These are phyloP conservation scores for Vanrija pseudolonga DNA, from an alignment of 1,284 basidiomycete species.

Conservation along the genomic window DNA sequence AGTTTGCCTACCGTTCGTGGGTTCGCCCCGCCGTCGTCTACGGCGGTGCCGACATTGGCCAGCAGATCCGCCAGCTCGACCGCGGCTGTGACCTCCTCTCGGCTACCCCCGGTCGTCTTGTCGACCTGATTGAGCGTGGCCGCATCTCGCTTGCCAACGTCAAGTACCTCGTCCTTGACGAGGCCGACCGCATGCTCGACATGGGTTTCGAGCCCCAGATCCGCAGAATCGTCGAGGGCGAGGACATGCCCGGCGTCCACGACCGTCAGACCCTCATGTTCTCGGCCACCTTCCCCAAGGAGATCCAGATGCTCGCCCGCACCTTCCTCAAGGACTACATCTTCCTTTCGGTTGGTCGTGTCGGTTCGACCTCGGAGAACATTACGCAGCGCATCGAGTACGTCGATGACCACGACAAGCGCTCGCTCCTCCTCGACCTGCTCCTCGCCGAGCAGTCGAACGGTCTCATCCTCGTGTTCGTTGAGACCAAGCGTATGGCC, in stretches of 20 bases:
- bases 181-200: constrained; percentile 99
- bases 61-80: constrained; percentile 90
- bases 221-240: constrained; percentile 92
- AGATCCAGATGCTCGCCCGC: constrained; percentile 95
- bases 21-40: constrained; percentile 98
- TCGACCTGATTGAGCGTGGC: constrained; percentile 97
- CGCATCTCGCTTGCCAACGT: constrained; percentile 95
- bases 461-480: constrained; percentile 92
- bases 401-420: constrained; percentile 96
- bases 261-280: constrained; percentile 99
- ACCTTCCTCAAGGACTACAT: constrained; percentile 94
- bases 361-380: constrained; percentile 98
- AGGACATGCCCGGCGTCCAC: constrained; percentile 92
- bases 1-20: constrained; percentile 99
- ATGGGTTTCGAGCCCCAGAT: constrained; percentile 99
- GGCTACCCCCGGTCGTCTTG: constrained; percentile 97
- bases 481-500: constrained; percentile 99
- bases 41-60: constrained; percentile 96
- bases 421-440: constrained; percentile 91
- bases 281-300: constrained; percentile 97
- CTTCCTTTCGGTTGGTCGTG: constrained; percentile 97
- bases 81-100: constrained; percentile 95
- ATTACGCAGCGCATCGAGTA: constrained; percentile 99
- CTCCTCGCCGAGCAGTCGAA: constrained; percentile 70
- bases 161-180: constrained; percentile 96